Conservation (phyloP, 345 rosid species). For the Excoecaria cochinchinensis region DNA sequence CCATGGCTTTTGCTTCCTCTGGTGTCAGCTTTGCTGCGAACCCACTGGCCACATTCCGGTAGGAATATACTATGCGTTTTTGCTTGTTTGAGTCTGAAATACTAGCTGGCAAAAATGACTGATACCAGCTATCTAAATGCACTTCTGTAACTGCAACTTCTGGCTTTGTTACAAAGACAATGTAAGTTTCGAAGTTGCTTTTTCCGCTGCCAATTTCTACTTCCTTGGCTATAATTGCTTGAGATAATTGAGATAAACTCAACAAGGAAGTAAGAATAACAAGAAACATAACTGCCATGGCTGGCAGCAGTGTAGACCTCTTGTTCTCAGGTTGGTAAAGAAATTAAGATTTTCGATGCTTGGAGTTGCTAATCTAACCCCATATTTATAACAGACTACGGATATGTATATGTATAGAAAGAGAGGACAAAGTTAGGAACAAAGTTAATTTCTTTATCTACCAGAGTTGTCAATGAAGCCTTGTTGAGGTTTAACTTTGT, state of each 20-base stretch:
- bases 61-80: constrained; percentile 35
- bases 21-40: constrained; percentile 54
- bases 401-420: background rate
- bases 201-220: background rate
- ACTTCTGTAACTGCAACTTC: constrained; percentile 1
- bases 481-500: background rate
- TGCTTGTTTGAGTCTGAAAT: constrained; percentile 15
- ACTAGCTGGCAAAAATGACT: constrained; percentile 34
- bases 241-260: constrained; percentile 19
- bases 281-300: constrained; percentile 13
- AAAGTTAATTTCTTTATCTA: background rate
- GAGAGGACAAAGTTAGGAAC: background rate
- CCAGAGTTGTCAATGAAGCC: constrained; percentile 1
- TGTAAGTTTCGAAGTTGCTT: constrained; percentile 26
- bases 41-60: constrained; percentile 41
- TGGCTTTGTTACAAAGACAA: constrained; percentile 33
- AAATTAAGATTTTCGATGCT: background rate
- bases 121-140: constrained; percentile 30
- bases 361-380: background rate
- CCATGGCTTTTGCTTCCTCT: constrained; percentile 45
- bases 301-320: background rate
- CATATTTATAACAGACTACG: constrained; percentile 13
- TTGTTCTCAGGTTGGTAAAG: constrained; percentile 11
- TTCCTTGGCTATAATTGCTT: constrained; percentile 8
- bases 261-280: constrained; percentile 20